Evolutionary conservation across 169 alveolate genomes (phyloP), one percentile per base, ranked within the genome.

Genomic region (Eimeria nieschulzi): DNA sequence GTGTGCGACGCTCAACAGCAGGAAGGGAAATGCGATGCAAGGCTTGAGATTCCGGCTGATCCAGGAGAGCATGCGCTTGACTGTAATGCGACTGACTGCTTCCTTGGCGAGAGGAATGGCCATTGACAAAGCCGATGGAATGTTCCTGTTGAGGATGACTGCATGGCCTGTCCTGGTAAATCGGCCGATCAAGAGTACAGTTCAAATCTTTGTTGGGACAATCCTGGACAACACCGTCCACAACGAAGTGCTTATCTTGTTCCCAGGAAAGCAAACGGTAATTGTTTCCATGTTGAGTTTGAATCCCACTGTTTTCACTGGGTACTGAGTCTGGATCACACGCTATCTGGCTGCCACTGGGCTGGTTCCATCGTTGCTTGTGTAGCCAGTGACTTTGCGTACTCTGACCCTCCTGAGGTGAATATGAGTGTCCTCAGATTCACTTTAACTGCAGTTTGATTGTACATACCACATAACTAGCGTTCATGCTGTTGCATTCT

Each of bases 311-410:
- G 70, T 13, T 19, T n/a, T 23, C 25, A 15, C 70, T 46, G 9
- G 85, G 85, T 56, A 76, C 39, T n/a, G 85, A 76, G 10, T 46
- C 68, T 5, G 46, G 15, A n/a, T 76, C 85, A 53, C 12, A 17
- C 15, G 46, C 46, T 33, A n/a, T 10, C 68, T 59, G 68, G 17
- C 46, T 33, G 46, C 46, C 46, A 33, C 46, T 33, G 54, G 59
- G 59, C 26, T 15, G 70, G 12, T 54, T 25, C 85, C 85, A 76
- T n/a, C 85, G 85, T 8, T 76, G 85, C 10, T 76, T 64, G 9
- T 53, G 68, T 7, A 21, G 70, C 85, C 85, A 76, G 66, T 19
- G 23, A 17, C 26, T 23, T 76, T 55, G 85, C 1, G 12, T 19
- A 76, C 33, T 54, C 21, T 5, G 25, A 9, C 70, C 23, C 9